Conservation (phyloP, 345 rosid genomes). For the Streptanthus diversifolius region DNA sequence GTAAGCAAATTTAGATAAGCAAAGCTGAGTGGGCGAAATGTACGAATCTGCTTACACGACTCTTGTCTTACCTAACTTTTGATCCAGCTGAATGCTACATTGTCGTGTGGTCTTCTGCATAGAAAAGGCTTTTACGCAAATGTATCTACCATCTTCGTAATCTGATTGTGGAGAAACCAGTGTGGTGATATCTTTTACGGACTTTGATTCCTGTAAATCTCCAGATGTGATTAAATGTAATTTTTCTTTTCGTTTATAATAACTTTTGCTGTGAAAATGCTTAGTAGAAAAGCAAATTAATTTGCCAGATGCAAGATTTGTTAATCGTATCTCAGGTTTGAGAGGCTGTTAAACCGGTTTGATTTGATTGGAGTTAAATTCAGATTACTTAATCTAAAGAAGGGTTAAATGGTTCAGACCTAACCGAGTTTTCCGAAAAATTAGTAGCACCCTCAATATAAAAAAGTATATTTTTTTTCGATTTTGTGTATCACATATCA, state of each 20-base stretch:
- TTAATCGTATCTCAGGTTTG: not conserved
- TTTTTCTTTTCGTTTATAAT: not conserved
- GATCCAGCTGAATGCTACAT: constrained; percentile 3
- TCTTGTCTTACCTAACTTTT: not conserved
- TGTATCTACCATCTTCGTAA: not conserved
- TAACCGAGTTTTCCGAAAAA: not conserved
- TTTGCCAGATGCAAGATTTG: constrained; percentile 5
- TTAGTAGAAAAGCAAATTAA: not conserved
- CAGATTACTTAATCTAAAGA: not conserved
- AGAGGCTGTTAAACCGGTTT: constrained; percentile 2
- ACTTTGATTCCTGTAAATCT: constrained; percentile 14
- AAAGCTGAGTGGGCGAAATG: not conserved
- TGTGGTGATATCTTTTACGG: not conserved
- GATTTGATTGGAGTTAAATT: not conserved
- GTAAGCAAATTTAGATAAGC: constrained; percentile 11
- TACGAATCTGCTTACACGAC: not conserved
- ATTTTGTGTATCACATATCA: too few species aligned
- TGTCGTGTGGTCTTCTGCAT: not conserved
- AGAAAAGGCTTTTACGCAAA: not conserved
- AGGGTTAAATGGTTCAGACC: not conserved
- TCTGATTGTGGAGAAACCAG: not conserved
- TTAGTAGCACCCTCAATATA: too few species aligned
- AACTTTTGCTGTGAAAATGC: not conserved
- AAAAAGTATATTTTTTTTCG: too few species aligned
- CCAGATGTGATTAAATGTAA: not conserved